Conservation (phyloP, 441 rosid genomes). For the Populus trichocarpa region DNA sequence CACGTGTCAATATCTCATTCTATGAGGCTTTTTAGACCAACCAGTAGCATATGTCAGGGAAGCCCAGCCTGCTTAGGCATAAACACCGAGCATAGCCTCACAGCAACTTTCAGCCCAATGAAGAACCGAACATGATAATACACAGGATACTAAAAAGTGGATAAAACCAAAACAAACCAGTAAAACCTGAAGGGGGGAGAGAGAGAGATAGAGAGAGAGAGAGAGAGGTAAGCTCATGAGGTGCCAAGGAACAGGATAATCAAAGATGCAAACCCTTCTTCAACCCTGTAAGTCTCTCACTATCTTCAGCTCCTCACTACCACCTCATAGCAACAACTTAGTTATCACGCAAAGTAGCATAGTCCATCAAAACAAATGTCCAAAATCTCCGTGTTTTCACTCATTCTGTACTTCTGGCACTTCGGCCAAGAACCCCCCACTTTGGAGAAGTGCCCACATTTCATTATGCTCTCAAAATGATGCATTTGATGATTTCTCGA, state of each 20-base stretch:
- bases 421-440: conserved; percentile 18
- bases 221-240: conserved; percentile 19
- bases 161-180: background rate
- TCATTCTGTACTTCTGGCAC: conserved; percentile 10
- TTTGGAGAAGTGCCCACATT: conserved; percentile 28
- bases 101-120: background rate
- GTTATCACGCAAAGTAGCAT: conserved; percentile 3
- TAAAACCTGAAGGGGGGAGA: background rate
- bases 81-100: background rate
- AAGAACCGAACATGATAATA: background rate
- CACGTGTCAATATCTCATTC: background rate
- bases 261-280: conserved; percentile 50
- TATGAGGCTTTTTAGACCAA: background rate
- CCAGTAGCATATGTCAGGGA: background rate
- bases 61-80: background rate
- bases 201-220: background rate
- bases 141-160: background rate
- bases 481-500: conserved; percentile 34
- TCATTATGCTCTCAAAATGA: conserved; percentile 45
- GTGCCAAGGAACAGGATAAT: conserved; percentile 31
- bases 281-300: conserved; percentile 49
- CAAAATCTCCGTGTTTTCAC: conserved; percentile 20
- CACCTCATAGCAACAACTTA: conserved; percentile 17
- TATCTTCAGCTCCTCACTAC: conserved; percentile 23
- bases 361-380: conserved; percentile 14